phyloP scores from a whole-genome alignment of 2,329 filamentous ascomycete genomes.

The Botrytis porri region DNA sequence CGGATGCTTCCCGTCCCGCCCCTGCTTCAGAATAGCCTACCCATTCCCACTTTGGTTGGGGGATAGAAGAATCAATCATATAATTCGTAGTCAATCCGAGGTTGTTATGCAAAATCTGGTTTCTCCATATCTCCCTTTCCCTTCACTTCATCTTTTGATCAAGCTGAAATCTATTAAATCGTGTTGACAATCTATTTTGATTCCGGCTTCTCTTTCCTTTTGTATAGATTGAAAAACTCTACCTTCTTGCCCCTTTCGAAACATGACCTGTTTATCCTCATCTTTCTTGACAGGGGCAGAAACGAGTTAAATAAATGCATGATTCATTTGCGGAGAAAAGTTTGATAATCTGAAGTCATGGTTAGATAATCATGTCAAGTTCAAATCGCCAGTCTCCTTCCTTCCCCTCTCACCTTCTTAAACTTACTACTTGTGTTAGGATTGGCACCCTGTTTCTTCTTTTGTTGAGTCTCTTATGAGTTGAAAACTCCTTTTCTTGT shows the following conservation, averaged over 20 bases:
- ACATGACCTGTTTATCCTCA: background rate
- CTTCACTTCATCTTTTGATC: background rate
- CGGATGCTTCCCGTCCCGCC: background rate
- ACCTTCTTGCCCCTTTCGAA: background rate
- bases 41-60: background rate
- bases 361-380: background rate
- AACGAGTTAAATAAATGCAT: background rate
- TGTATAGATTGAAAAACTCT: background rate
- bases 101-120: background rate
- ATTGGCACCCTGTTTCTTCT: background rate
- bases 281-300: background rate
- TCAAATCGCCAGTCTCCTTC: background rate
- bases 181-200: background rate
- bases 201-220: background rate
- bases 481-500: background rate
- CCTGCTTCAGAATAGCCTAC: background rate
- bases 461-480: background rate
- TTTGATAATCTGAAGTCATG: background rate
- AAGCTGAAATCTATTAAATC: background rate
- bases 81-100: background rate
- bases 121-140: background rate
- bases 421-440: background rate
- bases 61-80: background rate
- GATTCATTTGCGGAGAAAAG: background rate
- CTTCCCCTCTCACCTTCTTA: background rate